Evolutionary conservation across 2,329 filamentous ascomycete genomes (phyloP).

Genomic region (Ophiostoma triangulosporum): DNA sequence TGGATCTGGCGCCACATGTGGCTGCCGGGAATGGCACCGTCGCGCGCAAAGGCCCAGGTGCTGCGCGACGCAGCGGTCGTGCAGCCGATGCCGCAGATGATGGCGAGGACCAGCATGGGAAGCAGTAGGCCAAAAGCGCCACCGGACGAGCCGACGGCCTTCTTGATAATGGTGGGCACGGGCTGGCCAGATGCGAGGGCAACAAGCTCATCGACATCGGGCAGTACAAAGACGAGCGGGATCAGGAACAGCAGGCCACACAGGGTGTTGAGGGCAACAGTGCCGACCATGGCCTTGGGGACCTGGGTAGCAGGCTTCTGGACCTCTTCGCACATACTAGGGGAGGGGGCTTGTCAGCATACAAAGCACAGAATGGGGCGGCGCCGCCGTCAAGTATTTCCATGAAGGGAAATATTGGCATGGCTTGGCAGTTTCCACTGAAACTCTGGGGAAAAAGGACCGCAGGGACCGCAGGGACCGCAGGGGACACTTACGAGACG

Average conservation of each 20-base stretch:
- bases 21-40: neutral
- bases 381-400: neutral
- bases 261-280: neutral
- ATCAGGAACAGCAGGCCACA: constrained; percentile 1
- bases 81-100: constrained; percentile 1
- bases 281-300: constrained; percentile 1
- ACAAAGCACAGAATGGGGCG: neutral
- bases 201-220: neutral
- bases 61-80: neutral
- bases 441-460: neutral
- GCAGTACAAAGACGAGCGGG: neutral
- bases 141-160: neutral
- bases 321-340: constrained; percentile 1
- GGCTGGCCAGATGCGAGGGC: neutral
- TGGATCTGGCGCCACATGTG: neutral
- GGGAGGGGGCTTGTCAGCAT: no score
- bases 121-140: neutral
- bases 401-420: neutral
- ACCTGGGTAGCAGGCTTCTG: constrained; percentile 3
- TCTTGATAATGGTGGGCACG: neutral
- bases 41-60: neutral
- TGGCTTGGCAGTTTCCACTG: neutral
- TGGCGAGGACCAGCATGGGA: neutral
- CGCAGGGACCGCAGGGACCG: neutral
- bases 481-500: neutral